These are phyloP conservation scores for Trebouxia sp. DNA, from an alignment of 139 green algal species.

Conservation along the genomic window DNA sequence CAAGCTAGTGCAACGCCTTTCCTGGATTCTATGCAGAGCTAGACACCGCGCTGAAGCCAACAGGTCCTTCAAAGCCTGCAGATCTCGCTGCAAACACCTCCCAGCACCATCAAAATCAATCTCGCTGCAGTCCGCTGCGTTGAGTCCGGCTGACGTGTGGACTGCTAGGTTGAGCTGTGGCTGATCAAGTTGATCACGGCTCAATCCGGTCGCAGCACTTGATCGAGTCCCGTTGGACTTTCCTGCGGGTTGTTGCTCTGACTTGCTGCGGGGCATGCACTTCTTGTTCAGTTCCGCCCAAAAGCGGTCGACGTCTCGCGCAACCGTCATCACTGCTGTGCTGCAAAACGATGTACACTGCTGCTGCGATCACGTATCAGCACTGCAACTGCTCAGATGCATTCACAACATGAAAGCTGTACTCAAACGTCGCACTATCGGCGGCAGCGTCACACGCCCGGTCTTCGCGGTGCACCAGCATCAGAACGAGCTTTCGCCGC, in stretches of 20 bases:
- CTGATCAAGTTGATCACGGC: not conserved
- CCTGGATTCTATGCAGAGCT: not conserved
- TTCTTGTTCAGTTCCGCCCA: not conserved
- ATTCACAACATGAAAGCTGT: no score
- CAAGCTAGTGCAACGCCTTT: no score
- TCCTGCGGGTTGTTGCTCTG: not conserved
- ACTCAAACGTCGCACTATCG: no score
- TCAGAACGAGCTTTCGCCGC: no score
- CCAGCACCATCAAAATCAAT: not conserved
- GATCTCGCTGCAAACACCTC: not conserved
- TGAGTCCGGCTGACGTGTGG: no score
- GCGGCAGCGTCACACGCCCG: no score
- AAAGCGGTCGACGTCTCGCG: not conserved
- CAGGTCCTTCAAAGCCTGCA: not conserved
- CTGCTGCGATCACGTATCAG: no score
- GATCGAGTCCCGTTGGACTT: not conserved
- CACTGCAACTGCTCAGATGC: no score
- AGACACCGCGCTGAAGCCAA: not conserved
- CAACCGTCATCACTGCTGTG: not conserved
- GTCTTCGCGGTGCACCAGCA: no score
- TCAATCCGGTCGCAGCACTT: not conserved
- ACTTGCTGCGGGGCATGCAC: not conserved
- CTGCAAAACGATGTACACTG: no score
- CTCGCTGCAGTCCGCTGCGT: not conserved
- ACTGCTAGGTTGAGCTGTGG: not conserved